Evolutionary conservation across 805 yeast species (phyloP).

Genomic region (Barnettozyma vustinii): DNA sequence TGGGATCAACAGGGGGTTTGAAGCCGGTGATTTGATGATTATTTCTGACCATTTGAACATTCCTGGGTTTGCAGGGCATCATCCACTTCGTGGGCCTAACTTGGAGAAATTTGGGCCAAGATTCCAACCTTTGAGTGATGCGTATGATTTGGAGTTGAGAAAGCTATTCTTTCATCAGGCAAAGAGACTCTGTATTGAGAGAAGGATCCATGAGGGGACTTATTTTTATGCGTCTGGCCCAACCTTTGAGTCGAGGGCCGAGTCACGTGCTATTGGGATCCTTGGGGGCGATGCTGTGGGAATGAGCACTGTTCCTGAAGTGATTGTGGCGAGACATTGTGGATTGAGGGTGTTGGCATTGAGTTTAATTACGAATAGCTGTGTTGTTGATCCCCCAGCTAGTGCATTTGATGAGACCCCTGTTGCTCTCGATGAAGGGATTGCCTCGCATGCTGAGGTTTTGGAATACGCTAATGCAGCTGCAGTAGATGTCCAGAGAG

Average conservation of each 20-base stretch:
- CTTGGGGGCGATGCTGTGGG: conserved; percentile 94
- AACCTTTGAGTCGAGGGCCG: conserved; percentile 89
- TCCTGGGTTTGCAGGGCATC: conserved; percentile 86
- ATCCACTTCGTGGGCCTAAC: conserved; percentile 86
- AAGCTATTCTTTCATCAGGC: conserved; percentile 52
- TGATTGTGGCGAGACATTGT: conserved; percentile 83
- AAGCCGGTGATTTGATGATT: conserved; percentile 89
- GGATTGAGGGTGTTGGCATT: conserved; percentile 80
- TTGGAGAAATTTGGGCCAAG: conserved; percentile 77
- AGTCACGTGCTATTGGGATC: conserved; percentile 63
- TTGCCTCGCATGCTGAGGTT: conserved; percentile 91
- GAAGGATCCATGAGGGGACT: conserved; percentile 80
- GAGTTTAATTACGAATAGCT: conserved; percentile 80
- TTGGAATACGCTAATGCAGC: conserved; percentile 77
- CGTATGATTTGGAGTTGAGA: conserved; percentile 74
- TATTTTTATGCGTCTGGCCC: conserved; percentile 89
- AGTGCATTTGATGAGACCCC: conserved; percentile 55
- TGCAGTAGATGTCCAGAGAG: conserved; percentile 68
- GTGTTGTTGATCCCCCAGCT: conserved; percentile 64
- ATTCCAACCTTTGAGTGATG: conserved; percentile 83
- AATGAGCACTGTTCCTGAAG: conserved; percentile 98
- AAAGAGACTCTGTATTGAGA: conserved; percentile 38
- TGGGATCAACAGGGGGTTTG: conserved; percentile 61
- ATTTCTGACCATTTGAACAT: conserved; percentile 83
- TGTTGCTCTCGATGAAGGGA: conserved; percentile 55